Evolutionary conservation across 1,284 basidiomycete genomes (phyloP).

Genomic region (Coniferiporia sulphurascens): DNA sequence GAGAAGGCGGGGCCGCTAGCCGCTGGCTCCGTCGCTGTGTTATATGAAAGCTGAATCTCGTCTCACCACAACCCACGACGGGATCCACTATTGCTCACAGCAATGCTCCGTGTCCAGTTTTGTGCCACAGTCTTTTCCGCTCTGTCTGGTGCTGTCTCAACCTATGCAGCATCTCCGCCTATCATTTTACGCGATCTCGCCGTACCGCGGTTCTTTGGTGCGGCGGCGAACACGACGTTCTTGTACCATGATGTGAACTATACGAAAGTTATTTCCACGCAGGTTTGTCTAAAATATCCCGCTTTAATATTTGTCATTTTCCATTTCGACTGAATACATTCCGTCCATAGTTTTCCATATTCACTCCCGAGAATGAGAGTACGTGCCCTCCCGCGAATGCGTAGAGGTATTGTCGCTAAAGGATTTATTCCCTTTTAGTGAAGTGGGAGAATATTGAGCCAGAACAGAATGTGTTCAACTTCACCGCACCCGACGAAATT

Average conservation of each 20-base stretch:
- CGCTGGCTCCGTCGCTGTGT: background rate
- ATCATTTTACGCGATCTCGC: slow-evolving; percentile 16
- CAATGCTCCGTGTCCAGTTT: background rate
- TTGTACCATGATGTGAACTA: slow-evolving; percentile 15
- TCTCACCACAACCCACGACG: background rate
- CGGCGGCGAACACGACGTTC: slow-evolving; percentile 17
- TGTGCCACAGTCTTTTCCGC: background rate
- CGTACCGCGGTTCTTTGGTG: slow-evolving; percentile 13
- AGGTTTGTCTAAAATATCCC: background rate
- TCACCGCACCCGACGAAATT: slow-evolving; percentile 16
- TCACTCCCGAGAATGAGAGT: slow-evolving; percentile 19
- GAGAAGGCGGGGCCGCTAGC: too few species aligned
- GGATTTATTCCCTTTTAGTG: slow-evolving; percentile 1
- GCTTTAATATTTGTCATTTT: background rate
- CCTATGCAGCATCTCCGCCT: background rate
- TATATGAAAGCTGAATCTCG: background rate
- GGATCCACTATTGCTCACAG: background rate
- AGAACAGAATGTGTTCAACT: slow-evolving; percentile 13
- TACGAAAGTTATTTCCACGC: slow-evolving; percentile 14
- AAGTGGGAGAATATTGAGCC: slow-evolving; percentile 18
- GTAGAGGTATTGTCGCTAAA: background rate
- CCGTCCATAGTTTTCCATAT: slow-evolving; percentile 13
- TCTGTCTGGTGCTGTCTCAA: background rate
- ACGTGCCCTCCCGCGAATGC: background rate
- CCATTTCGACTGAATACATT: background rate